Percentiles rank a stretch among this genome's conserved stretches.
Conservation (phyloP, 352 stramenopile species). For the Pythium sukuiense region DNA sequence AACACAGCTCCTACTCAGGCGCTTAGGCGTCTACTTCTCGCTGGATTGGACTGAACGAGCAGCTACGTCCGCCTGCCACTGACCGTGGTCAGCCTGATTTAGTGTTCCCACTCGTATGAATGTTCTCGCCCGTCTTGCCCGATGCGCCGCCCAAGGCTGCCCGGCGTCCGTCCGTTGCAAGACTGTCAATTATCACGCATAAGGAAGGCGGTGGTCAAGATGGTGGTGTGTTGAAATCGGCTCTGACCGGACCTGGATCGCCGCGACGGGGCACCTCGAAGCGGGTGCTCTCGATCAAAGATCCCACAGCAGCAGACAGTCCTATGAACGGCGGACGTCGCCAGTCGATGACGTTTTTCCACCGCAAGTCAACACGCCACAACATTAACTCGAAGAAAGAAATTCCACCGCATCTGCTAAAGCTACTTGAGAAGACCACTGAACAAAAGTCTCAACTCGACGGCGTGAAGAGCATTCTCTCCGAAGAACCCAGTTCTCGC, state of each 20-base stretch:
- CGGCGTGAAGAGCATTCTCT: slow-evolving; percentile 52
- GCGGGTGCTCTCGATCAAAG: slow-evolving; percentile 8
- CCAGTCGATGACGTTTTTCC: slow-evolving; percentile 20
- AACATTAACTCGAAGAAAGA: slow-evolving; percentile 30
- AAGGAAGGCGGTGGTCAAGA: not conserved
- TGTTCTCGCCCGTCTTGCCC: slow-evolving; percentile 27
- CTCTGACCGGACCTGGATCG: not conserved
- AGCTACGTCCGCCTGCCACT: not conserved
- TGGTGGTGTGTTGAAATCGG: not conserved
- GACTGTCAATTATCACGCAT: not conserved
- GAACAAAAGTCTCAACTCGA: slow-evolving; percentile 55
- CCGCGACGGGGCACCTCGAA: not conserved
- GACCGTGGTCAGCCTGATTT: not conserved
- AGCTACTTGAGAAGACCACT: slow-evolving; percentile 52
- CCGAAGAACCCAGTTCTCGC: slow-evolving; percentile 45
- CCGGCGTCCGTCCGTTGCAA: not conserved
- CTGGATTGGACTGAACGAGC: not conserved
- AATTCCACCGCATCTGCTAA: slow-evolving; percentile 49
- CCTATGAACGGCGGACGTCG: not conserved
- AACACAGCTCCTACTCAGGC: not conserved
- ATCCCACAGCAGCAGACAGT: not conserved
- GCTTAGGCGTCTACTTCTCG: not conserved
- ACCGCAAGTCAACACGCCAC: slow-evolving; percentile 11
- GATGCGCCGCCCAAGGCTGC: not conserved
- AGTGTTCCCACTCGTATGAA: not conserved